These are phyloP conservation scores for Nicotiana paniculata DNA, from an alignment of 257 asterid genomes.

Conservation along the genomic window DNA sequence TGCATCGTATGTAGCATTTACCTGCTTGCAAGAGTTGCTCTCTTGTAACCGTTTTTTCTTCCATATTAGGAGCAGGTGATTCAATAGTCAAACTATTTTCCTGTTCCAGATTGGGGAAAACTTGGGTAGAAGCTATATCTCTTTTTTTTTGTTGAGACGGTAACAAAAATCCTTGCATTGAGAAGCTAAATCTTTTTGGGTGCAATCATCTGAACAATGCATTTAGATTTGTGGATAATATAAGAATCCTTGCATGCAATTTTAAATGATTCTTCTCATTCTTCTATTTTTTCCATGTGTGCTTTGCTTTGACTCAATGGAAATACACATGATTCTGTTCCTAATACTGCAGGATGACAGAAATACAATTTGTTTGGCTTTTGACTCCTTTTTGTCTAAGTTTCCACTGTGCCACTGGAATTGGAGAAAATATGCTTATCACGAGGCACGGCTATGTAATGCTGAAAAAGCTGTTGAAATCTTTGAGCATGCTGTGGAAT, in stretches of 20 bases:
- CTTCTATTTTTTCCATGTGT: background rate
- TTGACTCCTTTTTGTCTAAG: conserved; percentile 59
- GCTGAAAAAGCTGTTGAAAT: conserved; percentile 57
- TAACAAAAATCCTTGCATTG: no score
- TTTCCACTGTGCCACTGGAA: conserved; percentile 92
- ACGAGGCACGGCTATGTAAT: conserved; percentile 48
- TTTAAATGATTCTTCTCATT: conserved; percentile 1
- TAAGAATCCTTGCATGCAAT: background rate
- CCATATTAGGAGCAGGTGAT: background rate
- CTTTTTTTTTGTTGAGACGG: no score
- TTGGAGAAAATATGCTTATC: conserved; percentile 70
- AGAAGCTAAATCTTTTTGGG: background rate
- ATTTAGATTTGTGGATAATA: background rate
- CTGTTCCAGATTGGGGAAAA: background rate
- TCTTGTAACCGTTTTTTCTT: background rate
- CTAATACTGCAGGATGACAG: conserved; percentile 57
- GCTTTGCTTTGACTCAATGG: background rate
- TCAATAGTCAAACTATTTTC: background rate
- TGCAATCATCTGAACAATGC: background rate
- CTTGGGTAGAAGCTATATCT: background rate
- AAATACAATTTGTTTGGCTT: conserved; percentile 55
- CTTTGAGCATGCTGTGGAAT: conserved; percentile 54
- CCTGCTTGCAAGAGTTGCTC: background rate
- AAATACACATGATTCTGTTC: conserved; percentile 2
- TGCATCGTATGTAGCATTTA: background rate